Percentiles rank a stretch among this genome's conserved stretches.
phyloP scores from a whole-genome alignment of 2,329 filamentous ascomycete genomes.

The Shiraia bambusicola region DNA sequence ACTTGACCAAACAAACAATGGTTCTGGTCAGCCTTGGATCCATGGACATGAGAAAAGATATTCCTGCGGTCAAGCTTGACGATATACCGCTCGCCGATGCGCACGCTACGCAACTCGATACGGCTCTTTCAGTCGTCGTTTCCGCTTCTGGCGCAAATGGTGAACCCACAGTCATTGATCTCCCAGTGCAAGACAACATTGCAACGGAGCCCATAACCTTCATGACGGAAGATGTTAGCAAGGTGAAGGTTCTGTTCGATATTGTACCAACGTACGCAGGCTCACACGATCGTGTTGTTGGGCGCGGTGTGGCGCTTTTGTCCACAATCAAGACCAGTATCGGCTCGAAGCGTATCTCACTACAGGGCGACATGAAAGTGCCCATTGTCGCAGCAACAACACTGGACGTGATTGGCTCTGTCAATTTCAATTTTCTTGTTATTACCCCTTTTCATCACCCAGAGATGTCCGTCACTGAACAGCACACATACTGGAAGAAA shows the following conservation, averaged over 20 bases:
- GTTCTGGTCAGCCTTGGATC: conserved; percentile 90
- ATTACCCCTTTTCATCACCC: conserved; percentile 93
- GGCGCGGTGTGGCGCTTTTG: conserved; percentile 82
- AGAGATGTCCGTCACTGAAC: conserved; percentile 86
- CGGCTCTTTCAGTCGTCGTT: conserved; percentile 86
- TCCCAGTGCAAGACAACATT: conserved; percentile 92
- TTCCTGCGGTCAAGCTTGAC: conserved; percentile 81
- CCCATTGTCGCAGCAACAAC: conserved; percentile 81
- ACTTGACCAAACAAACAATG: conserved; percentile 84
- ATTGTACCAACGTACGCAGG: conserved; percentile 95
- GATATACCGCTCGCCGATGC: conserved; percentile 84
- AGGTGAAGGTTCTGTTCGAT: conserved; percentile 90
- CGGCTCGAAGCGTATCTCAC: conserved; percentile 81
- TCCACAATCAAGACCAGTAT: conserved; percentile 82
- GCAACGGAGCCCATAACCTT: conserved; percentile 93
- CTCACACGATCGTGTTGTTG: conserved; percentile 75
- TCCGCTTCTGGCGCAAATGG: conserved; percentile 82
- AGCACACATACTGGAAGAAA: conserved; percentile 96
- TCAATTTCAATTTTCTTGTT: conserved; percentile 96
- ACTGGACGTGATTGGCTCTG: conserved; percentile 86
- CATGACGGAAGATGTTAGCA: conserved; percentile 71
- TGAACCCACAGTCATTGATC: conserved; percentile 84
- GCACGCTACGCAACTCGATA: conserved; percentile 90
- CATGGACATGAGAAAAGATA: conserved; percentile 85
- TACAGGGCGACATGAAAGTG: conserved; percentile 89